Conservation (phyloP, 441 rosid species). For the Gossypium laxum region DNA sequence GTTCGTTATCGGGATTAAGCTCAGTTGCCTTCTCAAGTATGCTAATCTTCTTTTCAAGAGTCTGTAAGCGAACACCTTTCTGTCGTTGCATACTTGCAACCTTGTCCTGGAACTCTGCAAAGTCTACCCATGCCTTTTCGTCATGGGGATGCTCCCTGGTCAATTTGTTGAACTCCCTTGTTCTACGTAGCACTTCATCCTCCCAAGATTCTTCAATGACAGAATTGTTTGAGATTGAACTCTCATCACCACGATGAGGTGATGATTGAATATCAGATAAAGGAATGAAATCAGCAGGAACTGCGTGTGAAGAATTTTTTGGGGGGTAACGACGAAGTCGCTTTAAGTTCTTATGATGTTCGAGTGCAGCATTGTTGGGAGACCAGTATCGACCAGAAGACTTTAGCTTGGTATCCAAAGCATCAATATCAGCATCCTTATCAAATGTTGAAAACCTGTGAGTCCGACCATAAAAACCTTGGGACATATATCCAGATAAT, state of each 20-base stretch:
- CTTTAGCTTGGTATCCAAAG: slow-evolving; percentile 49
- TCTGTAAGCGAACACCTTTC: slow-evolving; percentile 78
- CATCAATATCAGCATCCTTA: slow-evolving; percentile 56
- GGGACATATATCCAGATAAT: slow-evolving; percentile 22
- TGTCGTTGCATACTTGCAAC: slow-evolving; percentile 62
- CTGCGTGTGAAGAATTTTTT: slow-evolving; percentile 22
- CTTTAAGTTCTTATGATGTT: slow-evolving; percentile 50
- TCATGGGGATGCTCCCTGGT: slow-evolving; percentile 75
- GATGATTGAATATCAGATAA: slow-evolving; percentile 32
- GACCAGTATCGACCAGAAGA: slow-evolving; percentile 82
- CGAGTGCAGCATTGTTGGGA: slow-evolving; percentile 59
- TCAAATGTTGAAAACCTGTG: slow-evolving; percentile 35
- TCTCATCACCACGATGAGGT: slow-evolving; percentile 23
- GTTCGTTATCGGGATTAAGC: slow-evolving; percentile 79
- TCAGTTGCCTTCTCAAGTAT: slow-evolving; percentile 82
- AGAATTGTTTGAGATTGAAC: slow-evolving; percentile 23
- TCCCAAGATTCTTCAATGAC: slow-evolving; percentile 81
- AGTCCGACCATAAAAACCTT: slow-evolving; percentile 28
- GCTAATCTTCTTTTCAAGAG: slow-evolving; percentile 84
- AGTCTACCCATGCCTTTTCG: slow-evolving; percentile 68
- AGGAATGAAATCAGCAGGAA: slow-evolving; percentile 52
- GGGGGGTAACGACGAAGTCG: slow-evolving; percentile 43
- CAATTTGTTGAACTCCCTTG: slow-evolving; percentile 60
- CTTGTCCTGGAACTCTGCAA: slow-evolving; percentile 70
- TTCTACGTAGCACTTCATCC: slow-evolving; percentile 69